These are phyloP conservation scores for Trichoderma orchidacearum DNA, from an alignment of 495 filamentous ascomycete species.

Conservation along the genomic window DNA sequence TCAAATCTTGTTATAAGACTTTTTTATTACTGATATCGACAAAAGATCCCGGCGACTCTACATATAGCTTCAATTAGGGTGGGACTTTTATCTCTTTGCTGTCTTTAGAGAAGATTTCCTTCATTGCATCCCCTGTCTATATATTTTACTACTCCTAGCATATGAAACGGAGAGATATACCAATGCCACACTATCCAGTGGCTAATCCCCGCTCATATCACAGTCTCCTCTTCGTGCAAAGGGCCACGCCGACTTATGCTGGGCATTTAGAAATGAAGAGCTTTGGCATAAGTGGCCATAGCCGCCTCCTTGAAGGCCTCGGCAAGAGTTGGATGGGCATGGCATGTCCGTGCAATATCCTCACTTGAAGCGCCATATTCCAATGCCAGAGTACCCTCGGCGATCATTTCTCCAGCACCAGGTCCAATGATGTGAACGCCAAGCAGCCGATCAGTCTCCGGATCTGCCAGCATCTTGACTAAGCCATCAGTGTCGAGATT, in stretches of 20 bases:
- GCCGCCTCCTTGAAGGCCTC: conserved; percentile 99
- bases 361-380: conserved; percentile 94
- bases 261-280: conserved; percentile 94
- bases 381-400: conserved; percentile 85
- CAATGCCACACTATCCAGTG: neutral
- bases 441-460: conserved; percentile 89
- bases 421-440: conserved; percentile 94
- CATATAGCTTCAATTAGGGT: neutral
- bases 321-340: conserved; percentile 90
- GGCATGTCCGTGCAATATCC: conserved; percentile 89
- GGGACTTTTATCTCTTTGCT: neutral
- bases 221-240: no score
- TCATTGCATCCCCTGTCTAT: neutral
- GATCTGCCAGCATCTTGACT: conserved; percentile 95
- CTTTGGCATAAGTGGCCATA: conserved; percentile 93
- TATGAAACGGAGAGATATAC: neutral
- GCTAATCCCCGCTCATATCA: no score
- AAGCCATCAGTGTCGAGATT: conserved; percentile 93
- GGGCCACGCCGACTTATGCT: no score
- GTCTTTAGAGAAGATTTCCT: no score
- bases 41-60: neutral
- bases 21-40: no score
- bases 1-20: neutral
- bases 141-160: neutral
- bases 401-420: conserved; percentile 98